Base-by-base conservation (phyloP, 805 yeast genomes). In the Metschnikowia shivogae region DNA sequence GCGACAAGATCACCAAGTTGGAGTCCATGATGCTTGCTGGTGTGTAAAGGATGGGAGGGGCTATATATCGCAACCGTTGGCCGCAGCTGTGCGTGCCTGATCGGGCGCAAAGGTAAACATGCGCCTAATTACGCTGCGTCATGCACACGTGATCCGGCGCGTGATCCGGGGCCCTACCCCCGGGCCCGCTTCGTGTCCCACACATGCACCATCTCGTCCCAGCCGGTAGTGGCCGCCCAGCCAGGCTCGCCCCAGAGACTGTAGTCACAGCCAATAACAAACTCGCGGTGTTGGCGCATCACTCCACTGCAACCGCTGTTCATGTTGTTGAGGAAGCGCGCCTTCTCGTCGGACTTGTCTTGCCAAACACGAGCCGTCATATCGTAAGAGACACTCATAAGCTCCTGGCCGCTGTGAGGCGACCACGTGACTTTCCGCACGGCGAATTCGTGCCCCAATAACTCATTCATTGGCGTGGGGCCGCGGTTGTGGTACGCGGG, bases 241-340 rank as follows among this genome's bases (percentile, higher is more conserved):
- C 97, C 97, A 1, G 93, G 95, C 54, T 82, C 83, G 3, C 98
- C 99, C 97, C 97, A 92, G 42, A 93, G 65, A 53, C 95, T 84
- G 86, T 96, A 93, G 68, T 93, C 98, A 52, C 90, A 85, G 13
- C 95, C 97, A 55, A 86, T 80, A 1, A 86, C 97, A 67, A 92
- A 92, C 70, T 92, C 99, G 26, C 80, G 75, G 67, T 93, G 98
- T 43, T 65, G 67, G 19, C 76, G 72, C 71, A 89, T 87, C 13
- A 76, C 74, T 6, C 78, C 78, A 31, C 73, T 65, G 31, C 82
- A 70, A 0, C 86, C 85, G 41, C 76, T 77, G 33, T 76, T 65
- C 5, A 47, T 51, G 7, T 57, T 51, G 43, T 61, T 65, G 40
- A 70, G 62, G 43, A 72, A 76, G 39, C 75, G 63, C 3, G 82